phyloP scores from a whole-genome alignment of 495 filamentous ascomycete species.

The Pyrenopolyporus hunteri region DNA sequence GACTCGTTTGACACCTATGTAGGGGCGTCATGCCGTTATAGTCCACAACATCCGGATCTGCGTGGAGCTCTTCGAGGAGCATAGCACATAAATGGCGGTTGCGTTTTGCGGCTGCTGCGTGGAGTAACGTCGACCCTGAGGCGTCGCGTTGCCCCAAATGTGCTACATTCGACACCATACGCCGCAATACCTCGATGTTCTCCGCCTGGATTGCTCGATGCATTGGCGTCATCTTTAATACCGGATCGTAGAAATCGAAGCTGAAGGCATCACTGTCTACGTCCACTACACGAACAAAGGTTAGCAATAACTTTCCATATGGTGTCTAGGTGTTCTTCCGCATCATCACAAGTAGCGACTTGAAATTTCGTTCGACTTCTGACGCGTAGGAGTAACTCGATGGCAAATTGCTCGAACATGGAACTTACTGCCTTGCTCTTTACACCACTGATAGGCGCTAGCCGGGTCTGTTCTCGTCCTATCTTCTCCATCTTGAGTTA shows the following conservation, averaged over 20 bases:
- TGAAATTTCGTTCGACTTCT: no score
- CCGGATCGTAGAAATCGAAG: conserved; percentile 27
- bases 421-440: conserved; percentile 31
- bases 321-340: background rate
- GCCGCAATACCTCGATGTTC: conserved; percentile 28
- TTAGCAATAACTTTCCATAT: conserved; percentile 1
- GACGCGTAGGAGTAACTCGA: no score
- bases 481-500: background rate
- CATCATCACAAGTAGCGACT: background rate
- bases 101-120: conserved; percentile 25
- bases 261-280: conserved; percentile 18
- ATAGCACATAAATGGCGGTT: conserved; percentile 45
- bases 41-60: conserved; percentile 52
- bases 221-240: conserved; percentile 25
- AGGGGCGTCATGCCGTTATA: conserved; percentile 44
- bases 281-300: conserved; percentile 4
- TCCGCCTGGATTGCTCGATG: conserved; percentile 30
- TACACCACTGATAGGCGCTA: conserved; percentile 32
- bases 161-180: conserved; percentile 24
- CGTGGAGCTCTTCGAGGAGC: conserved; percentile 49
- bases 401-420: no score
- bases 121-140: conserved; percentile 26
- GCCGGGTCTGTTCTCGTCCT: conserved; percentile 5
- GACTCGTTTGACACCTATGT: conserved; percentile 33
- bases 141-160: conserved; percentile 27